phyloP scores from a whole-genome alignment of 495 filamentous ascomycete genomes.

The Achaetomiella virescens region DNA sequence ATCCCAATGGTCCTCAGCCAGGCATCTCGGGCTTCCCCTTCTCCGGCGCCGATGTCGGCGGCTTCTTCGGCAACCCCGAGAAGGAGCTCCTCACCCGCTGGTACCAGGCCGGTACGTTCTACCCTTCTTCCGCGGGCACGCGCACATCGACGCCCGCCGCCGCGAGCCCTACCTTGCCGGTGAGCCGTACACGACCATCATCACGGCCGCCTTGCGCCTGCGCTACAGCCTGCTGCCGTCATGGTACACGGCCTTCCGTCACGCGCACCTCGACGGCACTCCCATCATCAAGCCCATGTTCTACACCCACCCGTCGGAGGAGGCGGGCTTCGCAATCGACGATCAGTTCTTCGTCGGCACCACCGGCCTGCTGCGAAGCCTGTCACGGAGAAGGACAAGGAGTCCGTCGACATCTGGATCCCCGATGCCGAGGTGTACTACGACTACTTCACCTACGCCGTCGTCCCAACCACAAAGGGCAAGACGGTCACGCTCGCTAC shows the following conservation, averaged over 20 bases:
- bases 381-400: constrained; percentile 66
- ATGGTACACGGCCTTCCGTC: constrained; percentile 96
- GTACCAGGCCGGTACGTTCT: constrained; percentile 97
- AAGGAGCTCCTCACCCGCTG: constrained; percentile 87
- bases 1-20: constrained; percentile 91
- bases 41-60: constrained; percentile 90
- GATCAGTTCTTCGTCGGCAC: constrained; percentile 87
- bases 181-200: constrained; percentile 78
- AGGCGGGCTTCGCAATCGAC: constrained; percentile 77
- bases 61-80: constrained; percentile 94
- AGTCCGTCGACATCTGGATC: constrained; percentile 73
- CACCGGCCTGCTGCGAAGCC: constrained; percentile 84
- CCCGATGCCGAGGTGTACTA: constrained; percentile 84
- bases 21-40: constrained; percentile 90
- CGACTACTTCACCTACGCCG: constrained; percentile 83
- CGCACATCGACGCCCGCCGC: constrained; percentile 90
- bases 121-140: constrained; percentile 97
- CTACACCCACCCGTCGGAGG: constrained; percentile 83
- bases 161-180: constrained; percentile 87
- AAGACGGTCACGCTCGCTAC: constrained; percentile 62
- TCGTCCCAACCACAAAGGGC: constrained; percentile 59
- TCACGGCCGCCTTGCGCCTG: constrained; percentile 78
- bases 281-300: constrained; percentile 89
- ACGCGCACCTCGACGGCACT: constrained; percentile 71
- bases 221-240: constrained; percentile 84